Evolutionary conservation across 257 asterid species (phyloP), one percentile per base, ranked within the genome.

Genomic region (Penstemon eatonii): DNA sequence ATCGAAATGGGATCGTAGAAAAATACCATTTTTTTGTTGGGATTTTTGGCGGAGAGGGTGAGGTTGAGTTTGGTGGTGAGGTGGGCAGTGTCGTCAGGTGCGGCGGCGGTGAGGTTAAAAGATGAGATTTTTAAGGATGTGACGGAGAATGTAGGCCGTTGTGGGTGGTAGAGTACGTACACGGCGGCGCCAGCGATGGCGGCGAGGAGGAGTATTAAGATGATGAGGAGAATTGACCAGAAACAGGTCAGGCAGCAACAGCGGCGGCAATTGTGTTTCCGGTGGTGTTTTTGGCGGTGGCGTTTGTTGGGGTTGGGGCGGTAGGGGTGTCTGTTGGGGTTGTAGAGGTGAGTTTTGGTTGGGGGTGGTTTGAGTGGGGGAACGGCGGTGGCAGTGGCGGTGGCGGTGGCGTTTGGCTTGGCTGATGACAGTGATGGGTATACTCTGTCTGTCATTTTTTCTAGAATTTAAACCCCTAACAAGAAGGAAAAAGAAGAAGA

Each of bases 91-190:
- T 64, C 68, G 37, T 64, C 46, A 38, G 68, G 47, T 42, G 73
- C 46, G 50, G 49, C 49, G 40, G 65, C 37, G 52, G 73, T 69
- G 43, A 58, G 60, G 56, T 69, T 69, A 36, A 69, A 69, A 0
- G 4, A 5, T 43, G 73, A 57, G 73, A 69, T 41, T 38, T 69
- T 61, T 5, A 69, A 13, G 7, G 73, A 40, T 3, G 78, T 49
- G 57, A 66, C 68, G 58, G 64, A 19, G 49, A 76, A 71, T 6
- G 69, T 13, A 8, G 80, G 80, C 11, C 73, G 70, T 5, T 59
- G 72, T 5, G 77, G 80, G 19, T 75, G 73, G 67, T 65, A 71
- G 8, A 71, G 70, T 7, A 46, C 68, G 74, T 72, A 71, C 43
- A 66, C 19, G 7, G 41, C 57, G 33, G 67, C 70, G 42, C 70